These are phyloP conservation scores for Trichosporon sp. DNA, from an alignment of 1,284 basidiomycete species.

Conservation along the genomic window DNA sequence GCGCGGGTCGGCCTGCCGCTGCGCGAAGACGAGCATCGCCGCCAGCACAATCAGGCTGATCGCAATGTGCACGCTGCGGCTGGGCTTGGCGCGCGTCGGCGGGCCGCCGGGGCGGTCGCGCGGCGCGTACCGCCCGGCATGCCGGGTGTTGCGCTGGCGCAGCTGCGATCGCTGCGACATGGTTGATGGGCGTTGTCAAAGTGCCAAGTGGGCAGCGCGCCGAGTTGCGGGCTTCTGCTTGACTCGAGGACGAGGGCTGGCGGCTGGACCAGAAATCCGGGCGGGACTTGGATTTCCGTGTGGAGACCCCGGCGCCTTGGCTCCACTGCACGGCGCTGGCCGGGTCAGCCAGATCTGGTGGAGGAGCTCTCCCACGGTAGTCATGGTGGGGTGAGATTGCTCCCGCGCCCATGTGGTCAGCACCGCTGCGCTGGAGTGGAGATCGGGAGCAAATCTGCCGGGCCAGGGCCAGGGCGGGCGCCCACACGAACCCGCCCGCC, in stretches of 20 bases:
- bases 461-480: neutral
- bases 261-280: neutral
- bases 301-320: neutral
- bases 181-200: neutral
- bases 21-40: slow-evolving; percentile 35
- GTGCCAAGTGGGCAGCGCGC: neutral
- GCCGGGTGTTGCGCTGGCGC: slow-evolving; percentile 13
- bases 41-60: slow-evolving; percentile 37
- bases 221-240: neutral
- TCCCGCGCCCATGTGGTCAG: too few species aligned
- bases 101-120: slow-evolving; percentile 6
- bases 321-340: too few species aligned
- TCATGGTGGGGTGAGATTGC: too few species aligned
- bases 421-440: neutral
- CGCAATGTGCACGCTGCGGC: slow-evolving; percentile 33
- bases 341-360: too few species aligned
- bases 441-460: neutral
- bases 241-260: neutral
- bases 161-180: neutral
- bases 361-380: too few species aligned
- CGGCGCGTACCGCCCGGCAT: neutral
- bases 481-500: neutral
- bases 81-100: slow-evolving; percentile 20
- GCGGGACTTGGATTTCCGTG: neutral
- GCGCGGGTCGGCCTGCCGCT: slow-evolving; percentile 16